Base-by-base conservation (phyloP, 2,329 filamentous ascomycete genomes). In the Dendryphion nanum region DNA sequence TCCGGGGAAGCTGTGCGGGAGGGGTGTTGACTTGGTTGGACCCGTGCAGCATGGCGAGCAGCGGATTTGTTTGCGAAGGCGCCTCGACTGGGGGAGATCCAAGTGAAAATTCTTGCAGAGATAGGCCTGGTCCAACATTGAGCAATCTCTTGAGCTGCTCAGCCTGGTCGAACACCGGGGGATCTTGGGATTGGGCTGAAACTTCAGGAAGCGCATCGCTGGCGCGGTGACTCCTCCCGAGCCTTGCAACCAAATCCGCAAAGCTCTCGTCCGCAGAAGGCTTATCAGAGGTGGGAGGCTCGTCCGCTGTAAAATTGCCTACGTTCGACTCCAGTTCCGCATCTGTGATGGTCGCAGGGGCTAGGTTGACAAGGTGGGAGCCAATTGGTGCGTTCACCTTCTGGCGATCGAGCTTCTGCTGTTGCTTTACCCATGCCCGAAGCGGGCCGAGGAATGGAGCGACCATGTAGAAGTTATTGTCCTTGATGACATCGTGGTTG, bases 401-500 rank as follows among this genome's bases (percentile, higher is more conserved):
- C 51, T 72, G 71, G 6, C 73, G 71, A 51, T 87, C 86, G n/a
- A 77, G 74, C 67, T 84, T 89, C 71, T 81, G 85, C 67, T 95
- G 88, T 47, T 85, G 79, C n/a, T 81, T 73, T 32, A 97, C 89
- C 90, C 90, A 97, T 63, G 88, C 89, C 66, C 89, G 90, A 33
- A 98, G 68, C 5, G 82, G 86, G 1, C 82, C 82, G 38, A 97
- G 73, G 60, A 98, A 98, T 0, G 91, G 90, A 0, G 89, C 89
- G 14, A 98, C 93, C 88, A 97, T 96, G 68, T 96, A 98, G 63
- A 96, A 97, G 59, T 91, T 96, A 64, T 87, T 89, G 28, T 82
- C 82, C 51, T 85, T 87, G 10, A 79, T 67, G 19, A 70, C 67
- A 10, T 78, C 74, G 23, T 77, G 74, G 12, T 71, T 72, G 21